Conservation (phyloP, 176 grass and related monocot species). For the maize (Zea mays) region Zm-B73-REFERENCE-NAM-5.0 NC_050097.1:201301001-201301500, state of each 20-base stretch:
- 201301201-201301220: slow-evolving; percentile 74
- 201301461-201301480: not conserved
- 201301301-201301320: slow-evolving; percentile 19
- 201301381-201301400: not conserved
- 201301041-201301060: slow-evolving; percentile 61
- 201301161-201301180: slow-evolving; percentile 9
- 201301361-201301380: not conserved
- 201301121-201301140: not conserved
- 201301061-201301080: slow-evolving; percentile 12
- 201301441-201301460: not conserved
- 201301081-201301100: not conserved
- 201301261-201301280: slow-evolving; percentile 31
- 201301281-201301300: slow-evolving; percentile 22
- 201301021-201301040: slow-evolving; percentile 95
- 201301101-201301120: slow-evolving; percentile 3
- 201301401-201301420: not conserved
- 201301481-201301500: not conserved
- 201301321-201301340: not conserved
- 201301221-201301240: slow-evolving; percentile 97
- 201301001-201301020: slow-evolving; percentile 81
- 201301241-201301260: slow-evolving; percentile 79
- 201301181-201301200: slow-evolving; percentile 61
- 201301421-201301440: slow-evolving; percentile 20
- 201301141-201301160: slow-evolving; percentile 1
- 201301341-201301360: not conserved